Evolutionary conservation across 2,329 filamentous ascomycete genomes (phyloP).

Genomic region (Cercospora zeae-maydis): DNA sequence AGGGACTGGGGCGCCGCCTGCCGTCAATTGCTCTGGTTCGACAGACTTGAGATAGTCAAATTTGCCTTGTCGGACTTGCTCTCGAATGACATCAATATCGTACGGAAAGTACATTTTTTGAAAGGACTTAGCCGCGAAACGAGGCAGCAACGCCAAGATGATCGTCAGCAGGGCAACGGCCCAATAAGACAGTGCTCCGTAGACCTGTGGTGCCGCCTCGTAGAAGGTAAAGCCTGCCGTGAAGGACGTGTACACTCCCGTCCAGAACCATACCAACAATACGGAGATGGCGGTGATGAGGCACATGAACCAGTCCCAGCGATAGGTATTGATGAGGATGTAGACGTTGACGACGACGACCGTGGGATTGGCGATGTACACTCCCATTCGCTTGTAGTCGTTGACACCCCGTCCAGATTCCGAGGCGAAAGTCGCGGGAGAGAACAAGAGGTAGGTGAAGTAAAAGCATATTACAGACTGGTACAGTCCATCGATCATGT

Average conservation of each 20-base stretch:
- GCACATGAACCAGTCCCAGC: constrained; percentile 96
- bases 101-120: constrained; percentile 94
- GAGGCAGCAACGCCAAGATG: constrained; percentile 77
- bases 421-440: constrained; percentile 64
- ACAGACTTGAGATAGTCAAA: constrained; percentile 69
- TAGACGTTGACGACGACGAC: constrained; percentile 90
- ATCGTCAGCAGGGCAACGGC: constrained; percentile 73
- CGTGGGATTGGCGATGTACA: constrained; percentile 78
- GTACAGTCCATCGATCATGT: constrained; percentile 93
- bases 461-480: constrained; percentile 93
- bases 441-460: constrained; percentile 80
- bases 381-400: constrained; percentile 79
- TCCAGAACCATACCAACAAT: constrained; percentile 91
- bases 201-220: constrained; percentile 72
- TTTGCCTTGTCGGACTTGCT: constrained; percentile 79
- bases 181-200: constrained; percentile 82
- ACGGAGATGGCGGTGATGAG: constrained; percentile 78
- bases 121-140: constrained; percentile 78
- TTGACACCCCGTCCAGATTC: constrained; percentile 70
- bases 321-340: constrained; percentile 91
- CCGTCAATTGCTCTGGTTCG: constrained; percentile 38
- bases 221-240: constrained; percentile 64
- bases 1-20: constrained; percentile 39
- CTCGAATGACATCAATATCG: constrained; percentile 91
- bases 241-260: constrained; percentile 74